phyloP scores from a whole-genome alignment of 805 yeast species.

The Starmerella gropengiesseri region DNA sequence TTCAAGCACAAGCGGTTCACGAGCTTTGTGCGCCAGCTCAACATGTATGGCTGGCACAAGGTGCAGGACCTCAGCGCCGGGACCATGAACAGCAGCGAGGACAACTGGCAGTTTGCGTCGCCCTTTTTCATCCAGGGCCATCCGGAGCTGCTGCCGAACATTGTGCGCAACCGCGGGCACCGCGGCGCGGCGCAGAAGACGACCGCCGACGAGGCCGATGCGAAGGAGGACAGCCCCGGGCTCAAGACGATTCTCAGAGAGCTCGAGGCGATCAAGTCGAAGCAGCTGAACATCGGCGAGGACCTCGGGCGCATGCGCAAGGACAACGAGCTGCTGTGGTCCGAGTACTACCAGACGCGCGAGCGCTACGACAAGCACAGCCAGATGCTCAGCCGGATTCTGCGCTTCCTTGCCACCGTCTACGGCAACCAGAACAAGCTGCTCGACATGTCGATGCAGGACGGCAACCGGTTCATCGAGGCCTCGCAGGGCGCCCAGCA shows the following conservation, averaged over 20 bases:
- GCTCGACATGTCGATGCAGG: slow-evolving; percentile 25
- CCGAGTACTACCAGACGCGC: slow-evolving; percentile 69
- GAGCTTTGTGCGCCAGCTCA: slow-evolving; percentile 86
- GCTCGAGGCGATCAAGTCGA: slow-evolving; percentile 60
- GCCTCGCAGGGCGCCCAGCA: slow-evolving; percentile 5
- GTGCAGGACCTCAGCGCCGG: slow-evolving; percentile 82
- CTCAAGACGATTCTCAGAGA: slow-evolving; percentile 51
- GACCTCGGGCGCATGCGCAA: slow-evolving; percentile 72
- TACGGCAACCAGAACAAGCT: slow-evolving; percentile 54
- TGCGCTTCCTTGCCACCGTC: slow-evolving; percentile 75
- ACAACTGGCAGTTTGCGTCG: slow-evolving; percentile 79
- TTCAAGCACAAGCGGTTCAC: slow-evolving; percentile 95
- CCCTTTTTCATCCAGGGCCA: slow-evolving; percentile 65
- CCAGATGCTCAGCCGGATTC: slow-evolving; percentile 75
- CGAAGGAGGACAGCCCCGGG: slow-evolving; percentile 34
- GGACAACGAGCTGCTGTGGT: slow-evolving; percentile 87
- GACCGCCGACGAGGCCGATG: not conserved
- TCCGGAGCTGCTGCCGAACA: slow-evolving; percentile 76
- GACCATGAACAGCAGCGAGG: slow-evolving; percentile 47
- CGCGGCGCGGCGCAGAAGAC: slow-evolving; percentile 20
- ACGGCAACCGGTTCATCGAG: slow-evolving; percentile 5
- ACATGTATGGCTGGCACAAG: slow-evolving; percentile 99
- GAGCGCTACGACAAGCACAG: slow-evolving; percentile 80
- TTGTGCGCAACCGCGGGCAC: slow-evolving; percentile 58
- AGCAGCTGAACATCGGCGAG: slow-evolving; percentile 71